A percentile compares a stretch with the other conserved stretches of the same genome.
Conservation (phyloP, 768 basidiomycete genomes). For the Tylopilus sp. region DNA sequence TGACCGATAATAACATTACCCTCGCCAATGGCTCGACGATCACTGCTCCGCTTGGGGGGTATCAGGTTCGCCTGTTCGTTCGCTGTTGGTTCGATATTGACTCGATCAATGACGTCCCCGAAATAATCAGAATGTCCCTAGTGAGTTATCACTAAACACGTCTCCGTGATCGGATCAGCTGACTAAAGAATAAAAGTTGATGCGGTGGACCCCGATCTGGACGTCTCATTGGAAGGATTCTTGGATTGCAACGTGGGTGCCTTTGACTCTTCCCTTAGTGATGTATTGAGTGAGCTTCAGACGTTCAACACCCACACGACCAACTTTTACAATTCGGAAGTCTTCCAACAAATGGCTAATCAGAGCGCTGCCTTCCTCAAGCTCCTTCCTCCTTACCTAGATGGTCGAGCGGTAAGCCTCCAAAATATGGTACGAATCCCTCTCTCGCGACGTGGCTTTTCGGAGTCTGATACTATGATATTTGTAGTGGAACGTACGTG, state of each 20-base stretch:
- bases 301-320: constrained; percentile 45
- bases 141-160: constrained; percentile 24
- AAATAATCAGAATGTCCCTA: constrained; percentile 37
- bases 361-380: constrained; percentile 48
- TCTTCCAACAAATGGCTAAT: constrained; percentile 44
- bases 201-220: constrained; percentile 57
- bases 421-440: constrained; percentile 51
- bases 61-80: constrained; percentile 42
- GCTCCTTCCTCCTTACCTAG: constrained; percentile 48
- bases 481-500: constrained; percentile 45
- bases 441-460: not conserved
- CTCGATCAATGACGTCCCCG: not conserved
- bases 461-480: constrained; percentile 5
- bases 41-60: constrained; percentile 58
- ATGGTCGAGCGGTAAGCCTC: constrained; percentile 49
- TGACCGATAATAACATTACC: constrained; percentile 42
- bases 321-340: constrained; percentile 52
- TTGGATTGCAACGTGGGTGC: constrained; percentile 53
- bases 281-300: constrained; percentile 28
- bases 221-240: constrained; percentile 65
- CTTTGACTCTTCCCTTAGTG: not conserved
- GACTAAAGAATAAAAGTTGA: constrained; percentile 42
- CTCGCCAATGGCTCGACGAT: constrained; percentile 67
- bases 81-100: constrained; percentile 6
- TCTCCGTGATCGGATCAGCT: constrained; percentile 1